Conservation (phyloP, 805 yeast species). For the Kockiozyma suomiensis region DNA sequence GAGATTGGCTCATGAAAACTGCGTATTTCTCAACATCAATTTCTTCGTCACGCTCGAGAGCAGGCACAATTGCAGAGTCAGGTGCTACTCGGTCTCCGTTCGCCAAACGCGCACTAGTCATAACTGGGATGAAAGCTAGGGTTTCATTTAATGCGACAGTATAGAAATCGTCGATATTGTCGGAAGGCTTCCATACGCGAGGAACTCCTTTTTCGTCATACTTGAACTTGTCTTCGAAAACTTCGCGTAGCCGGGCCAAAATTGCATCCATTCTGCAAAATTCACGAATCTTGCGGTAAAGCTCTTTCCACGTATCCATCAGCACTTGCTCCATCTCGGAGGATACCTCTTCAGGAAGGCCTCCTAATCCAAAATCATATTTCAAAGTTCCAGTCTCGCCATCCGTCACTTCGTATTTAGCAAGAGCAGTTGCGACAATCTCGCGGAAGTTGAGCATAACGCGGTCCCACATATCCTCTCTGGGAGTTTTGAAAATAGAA, state of each 20-base stretch:
- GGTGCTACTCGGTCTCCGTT: slow-evolving; percentile 49
- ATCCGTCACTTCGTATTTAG: slow-evolving; percentile 4
- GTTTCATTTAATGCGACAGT: slow-evolving; percentile 62
- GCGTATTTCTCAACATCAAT: slow-evolving; percentile 49
- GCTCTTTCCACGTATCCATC: slow-evolving; percentile 64
- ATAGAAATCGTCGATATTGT: slow-evolving; percentile 70
- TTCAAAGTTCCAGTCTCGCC: slow-evolving; percentile 30
- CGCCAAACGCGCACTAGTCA: slow-evolving; percentile 53
- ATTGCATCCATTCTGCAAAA: slow-evolving; percentile 67
- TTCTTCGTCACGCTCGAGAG: slow-evolving; percentile 27
- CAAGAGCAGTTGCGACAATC: slow-evolving; percentile 40
- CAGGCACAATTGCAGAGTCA: slow-evolving; percentile 12
- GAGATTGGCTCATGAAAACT: slow-evolving; percentile 58
- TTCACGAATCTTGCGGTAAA: slow-evolving; percentile 62
- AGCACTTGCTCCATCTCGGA: slow-evolving; percentile 50
- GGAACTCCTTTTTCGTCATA: slow-evolving; percentile 85
- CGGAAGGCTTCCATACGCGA: slow-evolving; percentile 70
- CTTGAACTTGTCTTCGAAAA: slow-evolving; percentile 79
- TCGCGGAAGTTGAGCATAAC: slow-evolving; percentile 45
- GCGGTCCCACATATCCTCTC: slow-evolving; percentile 61
- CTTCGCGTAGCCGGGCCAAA: slow-evolving; percentile 66
- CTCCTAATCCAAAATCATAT: slow-evolving; percentile 70
- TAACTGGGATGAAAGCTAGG: slow-evolving; percentile 58
- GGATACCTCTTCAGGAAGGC: slow-evolving; percentile 46
- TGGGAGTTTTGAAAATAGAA: slow-evolving; percentile 19